These are phyloP conservation scores for Bipolaris sorokiniana DNA, from an alignment of 2,329 filamentous ascomycete species.

Conservation along the genomic window DNA sequence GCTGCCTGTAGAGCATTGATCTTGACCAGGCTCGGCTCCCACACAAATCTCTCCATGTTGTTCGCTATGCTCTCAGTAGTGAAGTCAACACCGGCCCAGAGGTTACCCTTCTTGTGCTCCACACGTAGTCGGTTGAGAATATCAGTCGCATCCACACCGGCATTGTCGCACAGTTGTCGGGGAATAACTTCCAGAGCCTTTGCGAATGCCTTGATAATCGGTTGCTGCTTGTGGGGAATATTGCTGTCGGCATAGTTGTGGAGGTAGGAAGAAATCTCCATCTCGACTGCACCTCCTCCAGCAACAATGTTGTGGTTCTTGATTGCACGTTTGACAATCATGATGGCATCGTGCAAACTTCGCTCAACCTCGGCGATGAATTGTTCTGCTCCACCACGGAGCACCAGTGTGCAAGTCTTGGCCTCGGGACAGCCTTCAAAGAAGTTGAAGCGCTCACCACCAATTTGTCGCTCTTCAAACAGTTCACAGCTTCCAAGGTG, in stretches of 20 bases:
- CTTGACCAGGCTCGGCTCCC: slow-evolving; percentile 96
- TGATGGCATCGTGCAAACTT: slow-evolving; percentile 97
- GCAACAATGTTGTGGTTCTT: slow-evolving; percentile 94
- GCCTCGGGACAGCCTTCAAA: slow-evolving; percentile 95
- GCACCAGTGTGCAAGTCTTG: slow-evolving; percentile 94
- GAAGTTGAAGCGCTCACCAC: slow-evolving; percentile 97
- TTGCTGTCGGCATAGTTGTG: slow-evolving; percentile 92
- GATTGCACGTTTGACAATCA: slow-evolving; percentile 99
- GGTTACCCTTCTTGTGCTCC: slow-evolving; percentile 90
- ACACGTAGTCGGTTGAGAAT: slow-evolving; percentile 96
- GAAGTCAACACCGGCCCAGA: slow-evolving; percentile 97
- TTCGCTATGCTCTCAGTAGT: slow-evolving; percentile 87
- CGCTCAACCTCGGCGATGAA: slow-evolving; percentile 99
- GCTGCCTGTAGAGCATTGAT: slow-evolving; percentile 96
- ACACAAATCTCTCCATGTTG: slow-evolving; percentile 95
- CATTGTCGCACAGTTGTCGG: slow-evolving; percentile 96
- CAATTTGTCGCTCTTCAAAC: slow-evolving; percentile 97
- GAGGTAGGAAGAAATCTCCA: slow-evolving; percentile 94
- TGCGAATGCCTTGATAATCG: slow-evolving; percentile 96
- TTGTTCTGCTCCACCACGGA: slow-evolving; percentile 95
- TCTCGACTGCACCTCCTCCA: slow-evolving; percentile 91
- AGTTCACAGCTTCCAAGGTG: slow-evolving; percentile 88
- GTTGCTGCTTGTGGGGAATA: slow-evolving; percentile 92
- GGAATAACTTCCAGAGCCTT: slow-evolving; percentile 97
- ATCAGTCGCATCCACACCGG: slow-evolving; percentile 96